A percentile compares a stretch with the other conserved stretches of the same genome.
These are phyloP conservation scores for Pestalotiopsis sp. DNA, from an alignment of 2,329 filamentous ascomycete genomes.

Conservation along the genomic window DNA sequence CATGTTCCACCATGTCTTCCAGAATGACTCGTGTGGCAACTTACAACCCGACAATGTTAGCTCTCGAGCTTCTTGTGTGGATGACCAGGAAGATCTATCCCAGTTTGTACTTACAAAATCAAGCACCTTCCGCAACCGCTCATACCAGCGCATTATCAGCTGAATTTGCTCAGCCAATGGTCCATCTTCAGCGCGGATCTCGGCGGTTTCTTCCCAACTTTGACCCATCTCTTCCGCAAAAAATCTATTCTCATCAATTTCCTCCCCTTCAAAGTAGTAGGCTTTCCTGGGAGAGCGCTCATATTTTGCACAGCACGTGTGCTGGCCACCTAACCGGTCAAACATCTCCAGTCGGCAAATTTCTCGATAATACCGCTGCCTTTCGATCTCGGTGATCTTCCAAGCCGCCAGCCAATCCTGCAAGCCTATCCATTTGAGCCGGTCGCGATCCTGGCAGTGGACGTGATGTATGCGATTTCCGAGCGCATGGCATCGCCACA, in stretches of 20 bases:
- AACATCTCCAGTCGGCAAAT: not conserved
- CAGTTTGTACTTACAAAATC: not conserved
- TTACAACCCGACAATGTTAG: not conserved
- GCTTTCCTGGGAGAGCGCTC: not conserved
- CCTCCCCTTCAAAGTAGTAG: too few species aligned
- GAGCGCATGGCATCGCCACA: not conserved
- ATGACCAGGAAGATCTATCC: not conserved
- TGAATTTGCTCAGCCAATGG: not conserved
- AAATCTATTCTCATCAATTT: not conserved
- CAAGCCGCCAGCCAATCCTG: not conserved
- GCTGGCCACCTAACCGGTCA: not conserved
- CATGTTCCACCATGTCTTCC: not conserved
- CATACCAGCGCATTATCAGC: not conserved
- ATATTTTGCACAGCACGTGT: not conserved
- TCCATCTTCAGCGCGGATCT: not conserved
- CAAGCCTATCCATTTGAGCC: not conserved
- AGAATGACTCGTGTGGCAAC: not conserved
- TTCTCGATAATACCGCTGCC: not conserved
- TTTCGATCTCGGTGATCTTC: not conserved
- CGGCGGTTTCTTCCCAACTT: not conserved
- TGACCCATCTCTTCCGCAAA: not conserved
- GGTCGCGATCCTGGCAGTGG: not conserved
- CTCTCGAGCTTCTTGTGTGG: not conserved
- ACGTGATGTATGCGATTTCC: not conserved
- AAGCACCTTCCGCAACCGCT: not conserved